Percentiles rank a stretch among this genome's conserved stretches.
These are phyloP conservation scores for Allomyces javanicus DNA, from an alignment of 192 early-diverging fungal genomes.

Conservation along the genomic window DNA sequence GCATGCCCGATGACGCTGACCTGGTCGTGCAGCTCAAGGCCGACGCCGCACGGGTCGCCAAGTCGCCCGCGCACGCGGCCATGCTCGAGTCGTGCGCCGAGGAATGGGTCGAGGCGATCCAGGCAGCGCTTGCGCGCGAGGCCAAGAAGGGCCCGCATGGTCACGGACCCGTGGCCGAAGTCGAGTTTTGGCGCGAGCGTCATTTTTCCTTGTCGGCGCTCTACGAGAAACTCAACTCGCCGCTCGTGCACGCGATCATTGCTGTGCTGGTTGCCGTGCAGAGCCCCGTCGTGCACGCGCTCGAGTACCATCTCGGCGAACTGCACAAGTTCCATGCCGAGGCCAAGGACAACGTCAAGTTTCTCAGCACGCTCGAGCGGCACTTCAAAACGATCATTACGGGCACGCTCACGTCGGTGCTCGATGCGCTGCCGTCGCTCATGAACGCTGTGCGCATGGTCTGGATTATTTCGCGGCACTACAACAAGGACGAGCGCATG, in stretches of 20 bases:
- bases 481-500: conserved; percentile 45
- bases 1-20: conserved; percentile 27
- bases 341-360: conserved; percentile 46
- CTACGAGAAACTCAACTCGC: conserved; percentile 35
- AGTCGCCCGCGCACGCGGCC: background rate
- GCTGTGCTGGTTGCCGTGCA: conserved; percentile 13
- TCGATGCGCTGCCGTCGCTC: conserved; percentile 31
- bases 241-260: conserved; percentile 32
- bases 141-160: conserved; percentile 25
- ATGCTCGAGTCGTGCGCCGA: conserved; percentile 12
- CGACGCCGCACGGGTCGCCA: background rate
- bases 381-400: conserved; percentile 40
- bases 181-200: conserved; percentile 41
- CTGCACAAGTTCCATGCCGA: conserved; percentile 39
- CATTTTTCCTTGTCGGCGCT: conserved; percentile 30
- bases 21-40: conserved; percentile 3
- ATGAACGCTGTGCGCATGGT: conserved; percentile 46
- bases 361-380: conserved; percentile 36
- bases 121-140: conserved; percentile 23
- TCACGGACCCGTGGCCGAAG: conserved; percentile 38
- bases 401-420: conserved; percentile 25
- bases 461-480: conserved; percentile 46
- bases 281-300: conserved; percentile 18
- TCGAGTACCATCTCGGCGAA: conserved; percentile 34
- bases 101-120: conserved; percentile 35